Evolutionary conservation across 176 grass and related monocot genomes (phyloP).

Genomic region (Poa annua): DNA sequence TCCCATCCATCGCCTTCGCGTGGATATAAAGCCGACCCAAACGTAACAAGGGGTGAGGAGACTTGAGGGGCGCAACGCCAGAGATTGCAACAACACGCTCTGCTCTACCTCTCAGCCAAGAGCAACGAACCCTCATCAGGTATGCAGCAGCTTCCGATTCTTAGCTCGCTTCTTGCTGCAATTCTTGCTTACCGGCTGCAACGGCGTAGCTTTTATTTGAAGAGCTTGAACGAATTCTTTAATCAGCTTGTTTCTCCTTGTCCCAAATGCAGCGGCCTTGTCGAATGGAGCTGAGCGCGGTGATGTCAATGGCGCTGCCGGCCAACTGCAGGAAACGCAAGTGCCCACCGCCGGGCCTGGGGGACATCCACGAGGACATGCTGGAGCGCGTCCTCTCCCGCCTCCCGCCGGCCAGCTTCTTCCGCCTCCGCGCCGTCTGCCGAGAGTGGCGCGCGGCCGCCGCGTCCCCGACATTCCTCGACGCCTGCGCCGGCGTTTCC

Average conservation of each 20-base stretch:
- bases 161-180: neutral
- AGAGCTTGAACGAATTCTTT: neutral
- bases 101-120: neutral
- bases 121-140: neutral
- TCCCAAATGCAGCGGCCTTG: neutral
- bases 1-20: conserved; percentile 16
- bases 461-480: conserved; percentile 61
- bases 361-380: conserved; percentile 75
- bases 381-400: conserved; percentile 76
- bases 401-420: conserved; percentile 72
- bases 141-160: neutral
- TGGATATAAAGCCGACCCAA: conserved; percentile 18
- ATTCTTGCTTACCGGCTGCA: too few species aligned
- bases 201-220: too few species aligned
- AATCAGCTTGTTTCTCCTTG: neutral
- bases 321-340: conserved; percentile 52
- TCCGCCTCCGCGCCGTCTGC: conserved; percentile 70
- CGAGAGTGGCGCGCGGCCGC: conserved; percentile 58
- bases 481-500: conserved; percentile 56
- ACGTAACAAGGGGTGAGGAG: neutral
- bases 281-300: neutral
- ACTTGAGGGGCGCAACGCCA: neutral
- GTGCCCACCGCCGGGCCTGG: conserved; percentile 42
- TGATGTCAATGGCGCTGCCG: neutral
- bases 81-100: neutral